Base-by-base conservation (phyloP, 768 basidiomycete genomes). In the Lentinula aciculospora region DNA sequence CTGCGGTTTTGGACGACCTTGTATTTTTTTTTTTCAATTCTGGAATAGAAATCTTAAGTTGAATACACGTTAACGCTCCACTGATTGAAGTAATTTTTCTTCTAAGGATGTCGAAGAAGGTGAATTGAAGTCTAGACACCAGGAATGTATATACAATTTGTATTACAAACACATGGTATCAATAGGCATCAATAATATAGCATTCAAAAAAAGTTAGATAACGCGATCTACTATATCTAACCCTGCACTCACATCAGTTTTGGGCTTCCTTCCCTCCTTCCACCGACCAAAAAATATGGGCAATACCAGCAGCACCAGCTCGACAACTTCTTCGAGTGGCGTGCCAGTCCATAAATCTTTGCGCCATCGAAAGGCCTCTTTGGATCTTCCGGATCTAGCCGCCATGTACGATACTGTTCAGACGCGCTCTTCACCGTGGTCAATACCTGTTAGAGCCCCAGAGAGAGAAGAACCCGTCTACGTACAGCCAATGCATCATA, bases 361-460 rank as follows among this genome's bases (percentile, higher is more conserved):
- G 44, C 23, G 55, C 23, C 23, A 25, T 28, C 42, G 44, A 21
- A 44, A 42, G 25, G 25, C 21, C n/a, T 47, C 45, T 48, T 32
- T 57, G n/a, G 56, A 57, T 28, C 56, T 57, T 32, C 56, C 56
- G n/a, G 56, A 57, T 36, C 21, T 57, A 4, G 42, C 53, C 13
- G 28, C 40, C 19, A 44, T 56, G 40, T 32, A 46, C 31, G n/a
- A 57, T 47, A 45, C 51, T 40, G 21, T 39, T n/a, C 49, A 29
- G 19, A 40, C 36, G 42, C 27, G 31, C 17, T 45, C 40, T 32
- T 28, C 44, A 2, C 44, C 42, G 10, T 32, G 40, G 19, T 31
- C 56, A 28, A 57, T 57, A 25, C 56, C 56, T 17, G 44, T 56
- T 7, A 27, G 39, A 36, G 25, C 45, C 13, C 21, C 34, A 23